Percentiles rank a stretch among this genome's conserved stretches.
phyloP scores from a whole-genome alignment of 208 protist species.

The Acanthamoeba triangularis region DNA sequence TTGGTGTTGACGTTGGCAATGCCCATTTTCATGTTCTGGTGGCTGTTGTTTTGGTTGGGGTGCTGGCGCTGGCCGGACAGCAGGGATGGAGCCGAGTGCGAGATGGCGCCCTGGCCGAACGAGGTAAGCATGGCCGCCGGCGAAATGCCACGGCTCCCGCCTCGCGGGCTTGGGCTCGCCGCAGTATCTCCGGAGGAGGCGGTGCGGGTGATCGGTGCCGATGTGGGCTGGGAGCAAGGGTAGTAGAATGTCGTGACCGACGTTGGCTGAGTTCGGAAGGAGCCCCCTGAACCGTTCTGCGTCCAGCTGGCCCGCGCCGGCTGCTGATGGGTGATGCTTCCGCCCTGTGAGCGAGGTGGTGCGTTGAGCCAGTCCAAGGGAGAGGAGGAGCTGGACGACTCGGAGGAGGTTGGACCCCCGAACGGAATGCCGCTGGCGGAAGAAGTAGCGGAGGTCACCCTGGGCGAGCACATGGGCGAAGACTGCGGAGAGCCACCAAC shows the following conservation, averaged over 20 bases:
- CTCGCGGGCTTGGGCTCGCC: not conserved
- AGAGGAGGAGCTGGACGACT: too few relatives aligned
- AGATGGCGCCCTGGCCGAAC: conserved; percentile 3
- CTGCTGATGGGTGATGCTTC: not conserved
- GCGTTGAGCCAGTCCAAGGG: too few relatives aligned
- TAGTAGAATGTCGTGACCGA: not conserved
- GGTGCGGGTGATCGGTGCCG: not conserved
- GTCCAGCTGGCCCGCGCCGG: not conserved
- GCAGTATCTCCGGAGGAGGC: too few relatives aligned
- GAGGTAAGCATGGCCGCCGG: not conserved
- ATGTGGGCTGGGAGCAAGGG: not conserved
- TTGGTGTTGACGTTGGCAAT: not conserved
- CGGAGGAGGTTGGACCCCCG: too few relatives aligned
- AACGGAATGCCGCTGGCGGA: not conserved
- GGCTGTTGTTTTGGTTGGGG: not conserved
- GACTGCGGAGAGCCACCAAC: not conserved
- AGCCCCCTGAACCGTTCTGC: not conserved
- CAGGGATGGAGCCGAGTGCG: not conserved
- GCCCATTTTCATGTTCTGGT: not conserved
- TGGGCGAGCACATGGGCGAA: not conserved
- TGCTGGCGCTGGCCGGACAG: not conserved
- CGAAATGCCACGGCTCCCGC: not conserved
- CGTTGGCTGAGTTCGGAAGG: not conserved
- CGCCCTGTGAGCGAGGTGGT: not conserved
- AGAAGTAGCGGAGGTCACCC: too few relatives aligned